Evolutionary conservation across 495 filamentous ascomycete genomes (phyloP), one percentile per base, ranked within the genome.

Genomic region (Lasiosphaeria hispida): DNA sequence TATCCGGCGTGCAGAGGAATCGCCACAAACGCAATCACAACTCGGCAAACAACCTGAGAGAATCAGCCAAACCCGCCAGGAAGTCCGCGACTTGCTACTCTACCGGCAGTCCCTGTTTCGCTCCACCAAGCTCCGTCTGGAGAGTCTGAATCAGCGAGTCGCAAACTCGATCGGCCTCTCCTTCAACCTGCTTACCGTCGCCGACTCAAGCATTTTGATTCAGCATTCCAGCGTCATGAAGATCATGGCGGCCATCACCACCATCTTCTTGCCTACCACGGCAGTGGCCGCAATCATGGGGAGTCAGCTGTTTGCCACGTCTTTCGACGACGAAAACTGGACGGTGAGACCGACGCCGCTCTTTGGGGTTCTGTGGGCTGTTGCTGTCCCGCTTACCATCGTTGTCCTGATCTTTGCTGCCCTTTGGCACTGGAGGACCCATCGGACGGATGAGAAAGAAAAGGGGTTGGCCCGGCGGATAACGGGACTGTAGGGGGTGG

Each of bases 211-310:
- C 14, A 15, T 34, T 8, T 36, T 61, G 58, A 23, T 49, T 11
- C 10, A 35, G 30, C 53, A 61, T 17, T 39, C 42, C 3, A 55
- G 17, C 13, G 49, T 53, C 3, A 61, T 57, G 58, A 51, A 40
- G 17, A 55, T 55, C 23, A 61, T 61, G 17, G 33, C 58, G 7
- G 18, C 49, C 36, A 43, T 61, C 18, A 61, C 58, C 13, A 51
- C 57, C 19, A 15, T 61, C 50, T 61, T 61, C 41, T 36, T 61
- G 11, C 58, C 58, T 8, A 55, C 58, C 38, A 57, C 58, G 3
- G 37, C 53, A 4, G 52, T 61, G 11, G 58, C 58, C 42, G 23
- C 58, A 3, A 43, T 61, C 23, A 39, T 54, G n/a, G 58, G 58
- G 4, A 61, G 53, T 37, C 43, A 61, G 18, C 48, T 61, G 41